A percentile compares a stretch with the other conserved stretches of the same genome.
These are phyloP conservation scores for Cladosporium sp. DNA, from an alignment of 2,329 filamentous ascomycete genomes.

Conservation along the genomic window DNA sequence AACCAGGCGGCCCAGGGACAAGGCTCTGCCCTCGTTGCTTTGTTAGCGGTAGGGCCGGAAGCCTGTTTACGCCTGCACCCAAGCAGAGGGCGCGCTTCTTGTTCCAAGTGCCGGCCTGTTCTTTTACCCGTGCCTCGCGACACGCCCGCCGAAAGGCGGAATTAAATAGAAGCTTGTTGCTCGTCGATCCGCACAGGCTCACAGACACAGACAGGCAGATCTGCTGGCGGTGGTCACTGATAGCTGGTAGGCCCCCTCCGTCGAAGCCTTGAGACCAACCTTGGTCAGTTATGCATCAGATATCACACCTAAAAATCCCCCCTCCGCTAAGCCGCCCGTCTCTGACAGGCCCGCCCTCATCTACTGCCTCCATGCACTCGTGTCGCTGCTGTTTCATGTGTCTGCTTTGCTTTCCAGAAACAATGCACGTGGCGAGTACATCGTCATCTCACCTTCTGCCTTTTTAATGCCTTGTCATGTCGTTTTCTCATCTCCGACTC, in stretches of 20 bases:
- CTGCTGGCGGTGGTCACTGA: too few species aligned
- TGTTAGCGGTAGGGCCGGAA: conserved; percentile 1
- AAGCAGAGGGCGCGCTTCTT: neutral
- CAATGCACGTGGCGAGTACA: neutral
- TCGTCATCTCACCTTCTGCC: neutral
- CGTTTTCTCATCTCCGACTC: neutral
- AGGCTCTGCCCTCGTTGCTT: neutral
- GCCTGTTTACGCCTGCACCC: neutral
- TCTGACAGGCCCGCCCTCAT: neutral
- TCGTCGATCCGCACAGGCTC: neutral
- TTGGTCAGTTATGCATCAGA: conserved; percentile 7
- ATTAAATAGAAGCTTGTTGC: neutral
- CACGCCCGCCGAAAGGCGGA: conserved; percentile 2
- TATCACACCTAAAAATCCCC: neutral
- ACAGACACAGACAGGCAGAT: neutral
- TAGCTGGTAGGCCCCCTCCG: too few species aligned
- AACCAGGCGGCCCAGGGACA: neutral
- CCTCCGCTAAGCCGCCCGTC: neutral
- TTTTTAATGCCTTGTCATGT: neutral
- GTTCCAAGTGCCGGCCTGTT: neutral
- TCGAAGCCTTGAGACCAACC: neutral
- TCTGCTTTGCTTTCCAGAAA: neutral
- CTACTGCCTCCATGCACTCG: neutral
- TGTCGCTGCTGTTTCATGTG: conserved; percentile 3
- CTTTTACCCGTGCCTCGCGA: neutral